These are phyloP conservation scores for Xylaria cubensis DNA, from an alignment of 495 filamentous ascomycete species.

Conservation along the genomic window DNA sequence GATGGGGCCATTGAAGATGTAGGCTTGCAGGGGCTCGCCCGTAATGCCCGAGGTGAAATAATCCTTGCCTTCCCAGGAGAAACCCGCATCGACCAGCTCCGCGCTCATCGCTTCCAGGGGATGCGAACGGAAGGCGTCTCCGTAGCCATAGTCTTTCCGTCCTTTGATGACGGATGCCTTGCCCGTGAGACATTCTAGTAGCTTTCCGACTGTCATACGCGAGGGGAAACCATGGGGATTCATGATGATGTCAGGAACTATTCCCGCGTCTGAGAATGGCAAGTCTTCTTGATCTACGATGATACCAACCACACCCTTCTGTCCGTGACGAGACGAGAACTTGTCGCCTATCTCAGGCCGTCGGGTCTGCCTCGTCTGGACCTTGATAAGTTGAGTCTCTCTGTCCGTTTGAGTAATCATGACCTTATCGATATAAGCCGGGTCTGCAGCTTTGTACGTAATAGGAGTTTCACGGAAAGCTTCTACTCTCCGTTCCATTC, in stretches of 20 bases:
- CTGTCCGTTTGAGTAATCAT: slow-evolving; percentile 86
- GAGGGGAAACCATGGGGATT: slow-evolving; percentile 99
- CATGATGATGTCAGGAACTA: slow-evolving; percentile 99
- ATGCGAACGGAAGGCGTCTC: slow-evolving; percentile 93
- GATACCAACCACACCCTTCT: slow-evolving; percentile 97
- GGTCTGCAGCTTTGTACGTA: slow-evolving; percentile 84
- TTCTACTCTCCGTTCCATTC: slow-evolving; percentile 66
- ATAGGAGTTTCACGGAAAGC: slow-evolving; percentile 72
- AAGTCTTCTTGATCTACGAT: slow-evolving; percentile 96
- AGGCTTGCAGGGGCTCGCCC: slow-evolving; percentile 88
- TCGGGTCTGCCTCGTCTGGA: slow-evolving; percentile 90
- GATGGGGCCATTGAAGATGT: slow-evolving; percentile 98
- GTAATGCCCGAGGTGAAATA: slow-evolving; percentile 95
- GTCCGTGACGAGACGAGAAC: slow-evolving; percentile 98
- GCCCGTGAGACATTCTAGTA: slow-evolving; percentile 92
- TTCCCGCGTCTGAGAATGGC: slow-evolving; percentile 91
- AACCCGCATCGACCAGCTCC: slow-evolving; percentile 83
- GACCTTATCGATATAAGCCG: slow-evolving; percentile 90
- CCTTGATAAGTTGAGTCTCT: slow-evolving; percentile 82
- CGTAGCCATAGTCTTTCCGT: slow-evolving; percentile 75
- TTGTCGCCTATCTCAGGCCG: slow-evolving; percentile 96
- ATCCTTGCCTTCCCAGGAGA: slow-evolving; percentile 95
- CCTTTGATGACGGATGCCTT: slow-evolving; percentile 90
- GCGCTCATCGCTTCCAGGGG: slow-evolving; percentile 90
- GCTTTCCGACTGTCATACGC: slow-evolving; percentile 99